phyloP scores from a whole-genome alignment of 257 asterid genomes.

The Ligustrum vulgare region DNA sequence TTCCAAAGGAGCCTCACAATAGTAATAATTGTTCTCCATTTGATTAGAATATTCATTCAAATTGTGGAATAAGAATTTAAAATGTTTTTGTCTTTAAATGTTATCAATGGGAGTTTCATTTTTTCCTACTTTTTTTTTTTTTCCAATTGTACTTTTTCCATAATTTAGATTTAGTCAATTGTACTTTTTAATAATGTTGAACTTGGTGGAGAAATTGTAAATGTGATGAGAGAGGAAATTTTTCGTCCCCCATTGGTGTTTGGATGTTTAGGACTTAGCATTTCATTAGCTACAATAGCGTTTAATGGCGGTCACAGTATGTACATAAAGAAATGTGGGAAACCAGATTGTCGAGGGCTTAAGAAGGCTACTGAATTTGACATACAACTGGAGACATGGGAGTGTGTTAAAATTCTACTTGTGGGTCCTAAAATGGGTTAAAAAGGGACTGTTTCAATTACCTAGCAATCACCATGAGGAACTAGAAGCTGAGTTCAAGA shows the following conservation, averaged over 20 bases:
- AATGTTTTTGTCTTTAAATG: too few relatives aligned
- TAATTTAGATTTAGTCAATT: too few relatives aligned
- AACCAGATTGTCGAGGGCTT: constrained; percentile 70
- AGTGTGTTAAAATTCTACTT: constrained; percentile 50
- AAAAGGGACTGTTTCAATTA: constrained; percentile 71
- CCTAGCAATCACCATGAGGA: constrained; percentile 79
- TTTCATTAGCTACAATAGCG: constrained; percentile 52
- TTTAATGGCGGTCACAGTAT: constrained; percentile 52
- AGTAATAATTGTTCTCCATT: too few relatives aligned
- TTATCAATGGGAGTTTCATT: too few relatives aligned
- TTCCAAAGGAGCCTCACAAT: too few relatives aligned
- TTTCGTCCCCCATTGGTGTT: constrained; percentile 24
- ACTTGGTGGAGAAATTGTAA: constrained; percentile 44
- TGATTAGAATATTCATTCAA: too few relatives aligned
- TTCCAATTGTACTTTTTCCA: too few relatives aligned
- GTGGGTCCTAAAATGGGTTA: constrained; percentile 30
- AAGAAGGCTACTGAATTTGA: constrained; percentile 81
- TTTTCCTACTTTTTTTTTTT: too few relatives aligned
- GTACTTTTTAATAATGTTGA: constrained; percentile 29
- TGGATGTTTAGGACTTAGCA: constrained; percentile 7
- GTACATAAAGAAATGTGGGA: constrained; percentile 67
- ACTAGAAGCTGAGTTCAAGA: constrained; percentile 88
- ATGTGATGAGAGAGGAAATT: constrained; percentile 64
- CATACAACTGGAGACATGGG: constrained; percentile 80
- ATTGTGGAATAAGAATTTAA: too few relatives aligned